phyloP scores from a whole-genome alignment of 495 filamentous ascomycete genomes.

The Parachaetomium inaequale region DNA sequence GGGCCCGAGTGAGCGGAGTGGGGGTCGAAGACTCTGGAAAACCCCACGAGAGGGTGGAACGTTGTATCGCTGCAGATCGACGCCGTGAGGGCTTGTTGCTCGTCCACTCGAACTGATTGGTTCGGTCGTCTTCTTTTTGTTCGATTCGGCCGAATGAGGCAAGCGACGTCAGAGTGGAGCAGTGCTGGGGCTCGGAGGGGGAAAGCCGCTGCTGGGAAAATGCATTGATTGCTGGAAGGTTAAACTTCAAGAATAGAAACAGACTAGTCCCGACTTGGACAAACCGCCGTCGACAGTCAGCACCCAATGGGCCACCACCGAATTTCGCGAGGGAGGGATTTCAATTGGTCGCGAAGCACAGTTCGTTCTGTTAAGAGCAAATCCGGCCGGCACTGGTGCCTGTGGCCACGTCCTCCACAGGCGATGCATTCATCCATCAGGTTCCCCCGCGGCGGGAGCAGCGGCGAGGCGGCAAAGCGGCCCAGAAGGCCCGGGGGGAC shows the following conservation, averaged over 20 bases:
- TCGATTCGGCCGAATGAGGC: slow-evolving; percentile 17
- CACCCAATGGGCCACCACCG: not conserved
- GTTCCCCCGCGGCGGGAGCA: not conserved
- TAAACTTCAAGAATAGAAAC: slow-evolving; percentile 37
- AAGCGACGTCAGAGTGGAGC: slow-evolving; percentile 22
- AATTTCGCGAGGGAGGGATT: not conserved
- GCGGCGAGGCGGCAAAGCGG: not conserved
- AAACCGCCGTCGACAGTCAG: not conserved
- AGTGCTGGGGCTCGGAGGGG: not conserved
- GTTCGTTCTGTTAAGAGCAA: not conserved
- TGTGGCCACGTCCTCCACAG: not conserved
- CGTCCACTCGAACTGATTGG: slow-evolving; percentile 7
- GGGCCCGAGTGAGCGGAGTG: not conserved
- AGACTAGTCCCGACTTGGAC: slow-evolving; percentile 18
- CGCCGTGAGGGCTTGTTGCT: not conserved
- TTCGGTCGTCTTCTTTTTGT: not conserved
- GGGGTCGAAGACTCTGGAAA: not conserved
- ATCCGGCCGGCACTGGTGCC: not conserved
- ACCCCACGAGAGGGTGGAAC: slow-evolving; percentile 7
- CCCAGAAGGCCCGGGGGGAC: not conserved
- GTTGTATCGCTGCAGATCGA: slow-evolving; percentile 1
- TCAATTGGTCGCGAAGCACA: not conserved
- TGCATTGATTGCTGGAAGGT: slow-evolving; percentile 23
- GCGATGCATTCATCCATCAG: not conserved
- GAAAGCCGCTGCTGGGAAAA: too few species aligned